Evolutionary conservation across 2,329 filamentous ascomycete genomes (phyloP), one percentile per base, ranked within the genome.

Genomic region (Paecilomyces sp.): DNA sequence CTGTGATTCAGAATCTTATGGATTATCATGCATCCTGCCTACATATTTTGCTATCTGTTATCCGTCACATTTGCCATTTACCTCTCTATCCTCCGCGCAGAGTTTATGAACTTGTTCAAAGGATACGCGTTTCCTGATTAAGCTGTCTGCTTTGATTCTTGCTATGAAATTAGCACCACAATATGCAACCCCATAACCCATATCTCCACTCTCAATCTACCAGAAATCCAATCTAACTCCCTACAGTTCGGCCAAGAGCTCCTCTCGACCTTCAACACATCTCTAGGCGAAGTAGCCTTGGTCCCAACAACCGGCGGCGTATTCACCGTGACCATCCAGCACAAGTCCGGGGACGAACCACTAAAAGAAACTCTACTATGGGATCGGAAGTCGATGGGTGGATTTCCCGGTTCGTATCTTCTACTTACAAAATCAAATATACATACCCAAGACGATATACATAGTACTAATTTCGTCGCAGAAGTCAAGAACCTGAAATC

Each of bases 401-500:
- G 94, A 0, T 99, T 99, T 75, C 94, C 93, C 62, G 84, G 84
- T 84, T 78, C 54, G 69, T 64, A 41, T 56, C 61, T 55, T 56
- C 50, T 22, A 22, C 22, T 57, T 25, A 57, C 25, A 28, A n/a
- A 31, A 33, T 9, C 56, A 53, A 22, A 25, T 53, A 47, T 3
- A 52, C 12, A 36, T 33, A 41, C 36, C 15, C 52, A 24, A 54
- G 36, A 28, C 25, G 2, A 28, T 28, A 6, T 13, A 41, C 8
- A 51, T 11, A 57, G n/a, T 50, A 24, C 7, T 52, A 53, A 54
- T 60, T 1, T 11, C 51, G 15, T 53, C 13, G 3, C 9, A 77
- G 92, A 97, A 77, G 92, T 90, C 1, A 96, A 97, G 76, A 88
- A 93, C 66, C 82, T 97, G 52, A 97, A 97, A 78, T 86, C 91